Conservation (phyloP, 768 basidiomycete genomes). For the Pulveroboletus ravenelii region DNA sequence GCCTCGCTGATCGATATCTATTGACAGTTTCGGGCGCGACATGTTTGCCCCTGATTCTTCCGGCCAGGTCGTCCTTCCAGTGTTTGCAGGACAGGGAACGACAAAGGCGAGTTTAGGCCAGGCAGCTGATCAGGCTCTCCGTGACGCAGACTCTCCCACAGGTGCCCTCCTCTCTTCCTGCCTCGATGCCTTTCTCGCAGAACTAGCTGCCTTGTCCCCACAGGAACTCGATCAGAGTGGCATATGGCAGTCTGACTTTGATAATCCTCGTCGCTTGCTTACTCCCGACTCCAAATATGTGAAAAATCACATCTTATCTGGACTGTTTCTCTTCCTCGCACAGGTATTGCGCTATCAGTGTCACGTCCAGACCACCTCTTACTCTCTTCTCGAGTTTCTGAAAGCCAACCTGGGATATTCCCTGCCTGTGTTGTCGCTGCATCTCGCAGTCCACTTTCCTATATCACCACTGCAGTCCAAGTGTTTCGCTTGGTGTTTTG, state of each 20-base stretch:
- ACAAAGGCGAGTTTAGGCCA: slow-evolving; percentile 28
- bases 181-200: slow-evolving; percentile 44
- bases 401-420: slow-evolving; percentile 45
- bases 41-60: slow-evolving; percentile 6
- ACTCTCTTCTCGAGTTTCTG: slow-evolving; percentile 28
- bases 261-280: slow-evolving; percentile 37
- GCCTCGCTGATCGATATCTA: neutral
- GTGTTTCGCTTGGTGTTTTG: slow-evolving; percentile 51
- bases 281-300: slow-evolving; percentile 32
- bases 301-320: slow-evolving; percentile 47
- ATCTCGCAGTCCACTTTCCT: slow-evolving; percentile 37
- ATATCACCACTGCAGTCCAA: slow-evolving; percentile 42
- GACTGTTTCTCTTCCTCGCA: slow-evolving; percentile 45
- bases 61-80: slow-evolving; percentile 34
- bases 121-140: slow-evolving; percentile 36
- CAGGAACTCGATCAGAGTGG: slow-evolving; percentile 32
- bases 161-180: slow-evolving; percentile 49
- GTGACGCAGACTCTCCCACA: slow-evolving; percentile 38
- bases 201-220: slow-evolving; percentile 43
- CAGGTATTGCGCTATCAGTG: slow-evolving; percentile 52
- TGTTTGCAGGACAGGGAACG: slow-evolving; percentile 58
- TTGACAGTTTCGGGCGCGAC: neutral
- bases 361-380: slow-evolving; percentile 29
- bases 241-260: slow-evolving; percentile 45
- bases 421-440: slow-evolving; percentile 49